Percentiles rank a stretch among this genome's conserved stretches.
Evolutionary conservation across 2,329 filamentous ascomycete species (phyloP).

Genomic region (Harringtonia aguacate): DNA sequence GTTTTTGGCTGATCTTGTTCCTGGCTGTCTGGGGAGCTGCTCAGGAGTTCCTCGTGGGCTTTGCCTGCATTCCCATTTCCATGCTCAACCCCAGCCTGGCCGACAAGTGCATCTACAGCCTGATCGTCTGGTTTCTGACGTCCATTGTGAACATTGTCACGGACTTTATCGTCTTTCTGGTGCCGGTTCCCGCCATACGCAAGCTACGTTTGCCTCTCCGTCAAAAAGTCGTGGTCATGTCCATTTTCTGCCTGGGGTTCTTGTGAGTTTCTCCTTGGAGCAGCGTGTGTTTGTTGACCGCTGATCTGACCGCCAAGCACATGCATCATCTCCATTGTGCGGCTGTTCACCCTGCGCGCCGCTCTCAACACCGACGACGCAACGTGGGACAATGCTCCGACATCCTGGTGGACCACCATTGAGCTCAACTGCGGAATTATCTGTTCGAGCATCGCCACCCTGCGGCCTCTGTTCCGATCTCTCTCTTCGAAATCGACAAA

Average conservation of each 20-base stretch:
- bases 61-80: slow-evolving; percentile 18
- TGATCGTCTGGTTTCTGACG: slow-evolving; percentile 19
- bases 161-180: slow-evolving; percentile 73
- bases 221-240: slow-evolving; percentile 77
- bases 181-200: slow-evolving; percentile 82
- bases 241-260: slow-evolving; percentile 77
- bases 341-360: slow-evolving; percentile 31
- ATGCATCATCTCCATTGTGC: slow-evolving; percentile 62
- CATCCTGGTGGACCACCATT: slow-evolving; percentile 68
- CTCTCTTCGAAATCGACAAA: background rate
- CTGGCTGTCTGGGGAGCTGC: slow-evolving; percentile 18
- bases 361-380: slow-evolving; percentile 43
- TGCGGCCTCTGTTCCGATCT: slow-evolving; percentile 64
- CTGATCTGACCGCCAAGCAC: slow-evolving; percentile 31
- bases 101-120: slow-evolving; percentile 15
- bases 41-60: slow-evolving; percentile 18
- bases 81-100: slow-evolving; percentile 13
- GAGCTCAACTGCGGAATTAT: slow-evolving; percentile 87
- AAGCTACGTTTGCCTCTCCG: slow-evolving; percentile 71
- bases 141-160: slow-evolving; percentile 72
- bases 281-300: slow-evolving; percentile 21
- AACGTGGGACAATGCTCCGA: slow-evolving; percentile 20
- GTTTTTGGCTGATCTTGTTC: slow-evolving; percentile 16
- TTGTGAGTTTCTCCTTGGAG: slow-evolving; percentile 34
- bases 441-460: slow-evolving; percentile 77